Percentiles rank a stretch among this genome's conserved stretches.
Evolutionary conservation across 1,284 basidiomycete species (phyloP).

Genomic region (Cystobasidium sp.): DNA sequence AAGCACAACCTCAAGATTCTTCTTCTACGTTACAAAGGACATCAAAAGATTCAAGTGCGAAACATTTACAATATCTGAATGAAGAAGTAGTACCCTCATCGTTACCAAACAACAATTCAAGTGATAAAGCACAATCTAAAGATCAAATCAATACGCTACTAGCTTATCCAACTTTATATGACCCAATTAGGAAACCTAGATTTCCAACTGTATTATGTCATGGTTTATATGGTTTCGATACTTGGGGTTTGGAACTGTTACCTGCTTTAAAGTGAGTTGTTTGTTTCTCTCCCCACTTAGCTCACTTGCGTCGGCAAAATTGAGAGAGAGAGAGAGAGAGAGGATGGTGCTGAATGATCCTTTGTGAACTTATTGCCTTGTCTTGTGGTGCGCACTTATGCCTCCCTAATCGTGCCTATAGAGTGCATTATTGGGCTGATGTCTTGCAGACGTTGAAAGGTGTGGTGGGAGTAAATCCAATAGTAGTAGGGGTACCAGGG

Average conservation of each 20-base stretch:
- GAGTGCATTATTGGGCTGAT: slow-evolving; percentile 94
- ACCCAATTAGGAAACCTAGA: slow-evolving; percentile 73
- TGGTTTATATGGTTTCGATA: slow-evolving; percentile 92
- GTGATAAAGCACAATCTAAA: background rate
- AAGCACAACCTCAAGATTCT: too few species aligned
- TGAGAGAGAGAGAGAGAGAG: background rate
- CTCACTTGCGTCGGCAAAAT: too few species aligned
- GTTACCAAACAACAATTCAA: background rate
- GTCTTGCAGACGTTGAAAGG: slow-evolving; percentile 81
- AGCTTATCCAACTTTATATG: slow-evolving; percentile 50
- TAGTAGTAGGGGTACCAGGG: slow-evolving; percentile 94
- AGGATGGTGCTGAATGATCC: background rate
- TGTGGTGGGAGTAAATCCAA: slow-evolving; percentile 85
- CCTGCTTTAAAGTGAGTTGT: slow-evolving; percentile 43
- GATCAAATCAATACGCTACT: slow-evolving; percentile 52
- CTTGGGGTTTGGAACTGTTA: slow-evolving; percentile 74
- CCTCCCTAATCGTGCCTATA: slow-evolving; percentile 70
- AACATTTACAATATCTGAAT: slow-evolving; percentile 15
- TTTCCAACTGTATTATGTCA: slow-evolving; percentile 86
- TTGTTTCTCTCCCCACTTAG: slow-evolving; percentile 48
- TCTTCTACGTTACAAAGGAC: too few species aligned
- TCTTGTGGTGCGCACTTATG: too few species aligned
- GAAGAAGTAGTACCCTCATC: slow-evolving; percentile 14
- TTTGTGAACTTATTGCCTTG: too few species aligned
- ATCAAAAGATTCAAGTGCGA: background rate